Percentiles rank a stretch among this genome's conserved stretches.
Evolutionary conservation across 139 green algal species (phyloP).

Genomic region (Nannochloris sp.): DNA sequence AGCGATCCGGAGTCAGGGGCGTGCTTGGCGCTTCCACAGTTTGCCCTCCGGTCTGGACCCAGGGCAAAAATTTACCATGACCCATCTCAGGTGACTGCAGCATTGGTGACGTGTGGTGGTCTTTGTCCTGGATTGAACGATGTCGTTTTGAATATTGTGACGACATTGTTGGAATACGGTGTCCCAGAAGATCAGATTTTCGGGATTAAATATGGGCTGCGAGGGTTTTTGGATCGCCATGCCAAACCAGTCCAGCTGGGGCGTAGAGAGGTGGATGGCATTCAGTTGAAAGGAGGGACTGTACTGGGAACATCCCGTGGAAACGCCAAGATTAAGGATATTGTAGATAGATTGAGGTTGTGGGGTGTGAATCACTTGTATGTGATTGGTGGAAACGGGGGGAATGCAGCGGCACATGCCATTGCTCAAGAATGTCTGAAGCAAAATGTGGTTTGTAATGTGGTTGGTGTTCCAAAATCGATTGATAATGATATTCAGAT

Average conservation of each 20-base stretch:
- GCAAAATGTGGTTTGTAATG: constrained; percentile 61
- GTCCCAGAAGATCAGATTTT: constrained; percentile 71
- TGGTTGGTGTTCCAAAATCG: constrained; percentile 92
- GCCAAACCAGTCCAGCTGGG: constrained; percentile 77
- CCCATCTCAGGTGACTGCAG: constrained; percentile 66
- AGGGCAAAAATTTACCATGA: constrained; percentile 72
- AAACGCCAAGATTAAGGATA: constrained; percentile 82
- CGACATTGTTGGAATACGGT: constrained; percentile 60
- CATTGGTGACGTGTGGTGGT: constrained; percentile 87
- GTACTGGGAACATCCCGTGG: constrained; percentile 88
- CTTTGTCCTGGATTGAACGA: constrained; percentile 95
- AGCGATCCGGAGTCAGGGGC: background rate
- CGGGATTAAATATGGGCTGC: constrained; percentile 83
- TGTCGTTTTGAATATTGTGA: constrained; percentile 86
- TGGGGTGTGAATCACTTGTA: constrained; percentile 90
- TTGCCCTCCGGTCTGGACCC: constrained; percentile 65
- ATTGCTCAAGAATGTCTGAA: constrained; percentile 67
- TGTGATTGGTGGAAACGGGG: constrained; percentile 73
- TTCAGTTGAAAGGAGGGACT: constrained; percentile 90
- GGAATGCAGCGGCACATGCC: constrained; percentile 76
- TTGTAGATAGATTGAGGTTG: constrained; percentile 80
- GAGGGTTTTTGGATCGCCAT: constrained; percentile 81
- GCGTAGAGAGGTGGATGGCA: constrained; percentile 67
- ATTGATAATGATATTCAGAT: constrained; percentile 98
- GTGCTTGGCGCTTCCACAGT: constrained; percentile 62